phyloP scores from a whole-genome alignment of 768 basidiomycete genomes.

The Neoboletus subvelutipes region DNA sequence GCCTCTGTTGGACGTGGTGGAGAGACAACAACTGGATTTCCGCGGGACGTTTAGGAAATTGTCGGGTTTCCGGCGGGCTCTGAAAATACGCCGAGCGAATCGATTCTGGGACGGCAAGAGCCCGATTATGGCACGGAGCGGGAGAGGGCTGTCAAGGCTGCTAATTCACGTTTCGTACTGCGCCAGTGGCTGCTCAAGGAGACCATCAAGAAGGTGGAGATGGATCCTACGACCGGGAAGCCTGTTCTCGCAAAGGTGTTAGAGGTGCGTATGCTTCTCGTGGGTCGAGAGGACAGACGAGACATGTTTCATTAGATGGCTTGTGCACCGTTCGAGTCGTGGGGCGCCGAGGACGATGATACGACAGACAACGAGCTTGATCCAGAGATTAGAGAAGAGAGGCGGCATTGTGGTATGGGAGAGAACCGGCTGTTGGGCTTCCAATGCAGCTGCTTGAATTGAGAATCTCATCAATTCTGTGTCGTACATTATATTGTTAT shows the following conservation, averaged over 20 bases:
- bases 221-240: slow-evolving; percentile 61
- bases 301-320: slow-evolving; percentile 62
- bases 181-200: slow-evolving; percentile 97
- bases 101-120: slow-evolving; percentile 40
- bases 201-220: slow-evolving; percentile 74
- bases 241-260: slow-evolving; percentile 76
- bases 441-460: slow-evolving; percentile 93
- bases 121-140: slow-evolving; percentile 46
- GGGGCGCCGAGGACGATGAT: slow-evolving; percentile 73
- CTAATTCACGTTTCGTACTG: slow-evolving; percentile 90
- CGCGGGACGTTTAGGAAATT: slow-evolving; percentile 80
- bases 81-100: slow-evolving; percentile 59
- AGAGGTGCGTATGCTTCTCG: slow-evolving; percentile 47
- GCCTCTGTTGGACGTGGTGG: slow-evolving; percentile 72
- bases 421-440: slow-evolving; percentile 78
- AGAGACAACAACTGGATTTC: slow-evolving; percentile 79
- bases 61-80: slow-evolving; percentile 69
- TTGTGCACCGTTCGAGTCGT: slow-evolving; percentile 77
- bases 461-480: slow-evolving; percentile 16
- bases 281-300: background rate
- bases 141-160: slow-evolving; percentile 48
- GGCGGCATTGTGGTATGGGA: slow-evolving; percentile 76
- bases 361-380: slow-evolving; percentile 46
- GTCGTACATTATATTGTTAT: background rate
- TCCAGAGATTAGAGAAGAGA: slow-evolving; percentile 65